A percentile compares a stretch with the other conserved stretches of the same genome.
phyloP scores from a whole-genome alignment of 257 asterid species.

The Nicotiana undulata region DNA sequence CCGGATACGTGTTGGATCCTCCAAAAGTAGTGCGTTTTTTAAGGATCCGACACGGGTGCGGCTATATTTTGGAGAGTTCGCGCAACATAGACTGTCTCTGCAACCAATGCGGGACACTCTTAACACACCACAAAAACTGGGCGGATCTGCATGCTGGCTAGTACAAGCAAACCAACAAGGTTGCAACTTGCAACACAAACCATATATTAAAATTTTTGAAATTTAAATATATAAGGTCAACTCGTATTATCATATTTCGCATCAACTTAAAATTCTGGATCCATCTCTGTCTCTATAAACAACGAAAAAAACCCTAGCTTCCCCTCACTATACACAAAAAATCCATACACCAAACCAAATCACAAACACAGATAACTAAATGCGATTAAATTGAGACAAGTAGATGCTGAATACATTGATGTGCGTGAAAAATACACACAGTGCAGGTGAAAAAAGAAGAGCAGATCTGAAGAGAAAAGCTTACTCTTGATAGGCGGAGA shows the following conservation, averaged over 20 bases:
- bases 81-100: too few species aligned
- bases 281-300: not conserved
- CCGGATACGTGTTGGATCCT: too few species aligned
- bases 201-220: not conserved
- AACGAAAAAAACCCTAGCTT: not conserved
- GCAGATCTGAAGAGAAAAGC: constrained; percentile 41
- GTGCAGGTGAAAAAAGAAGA: not conserved
- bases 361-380: not conserved
- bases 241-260: too few species aligned
- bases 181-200: not conserved
- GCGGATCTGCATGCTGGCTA: not conserved
- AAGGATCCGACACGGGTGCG: too few species aligned
- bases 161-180: not conserved
- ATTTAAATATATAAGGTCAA: too few species aligned
- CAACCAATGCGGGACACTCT: not conserved
- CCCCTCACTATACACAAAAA: not conserved
- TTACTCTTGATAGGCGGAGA: constrained; percentile 92
- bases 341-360: not conserved
- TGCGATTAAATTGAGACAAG: not conserved
- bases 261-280: not conserved
- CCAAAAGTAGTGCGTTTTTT: too few species aligned
- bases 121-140: not conserved
- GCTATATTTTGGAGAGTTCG: too few species aligned
- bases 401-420: not conserved
- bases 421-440: not conserved